phyloP scores from a whole-genome alignment of 1,139 yeast genomes.

The Magnusiomyces magnusii region DNA sequence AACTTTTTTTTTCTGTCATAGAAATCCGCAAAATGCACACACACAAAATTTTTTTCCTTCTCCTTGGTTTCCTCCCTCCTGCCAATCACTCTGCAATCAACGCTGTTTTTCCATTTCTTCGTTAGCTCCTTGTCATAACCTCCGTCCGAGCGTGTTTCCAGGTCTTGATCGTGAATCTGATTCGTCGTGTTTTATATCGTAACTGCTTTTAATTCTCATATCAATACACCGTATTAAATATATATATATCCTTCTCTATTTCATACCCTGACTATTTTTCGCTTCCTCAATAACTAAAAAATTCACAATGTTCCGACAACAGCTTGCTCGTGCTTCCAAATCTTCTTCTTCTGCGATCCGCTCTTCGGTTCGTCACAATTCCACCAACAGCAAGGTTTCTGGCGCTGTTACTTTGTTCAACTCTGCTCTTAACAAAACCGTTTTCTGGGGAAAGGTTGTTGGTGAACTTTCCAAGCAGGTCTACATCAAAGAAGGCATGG shows the following conservation, averaged over 20 bases:
- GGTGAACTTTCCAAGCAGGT: conserved; percentile 86
- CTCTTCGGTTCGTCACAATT: conserved; percentile 15
- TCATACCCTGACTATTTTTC: not conserved
- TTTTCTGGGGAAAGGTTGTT: conserved; percentile 85
- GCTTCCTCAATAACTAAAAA: not conserved
- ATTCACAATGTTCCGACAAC: conserved; percentile 14
- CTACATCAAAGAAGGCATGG: conserved; percentile 84
- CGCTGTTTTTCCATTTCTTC: too few species aligned
- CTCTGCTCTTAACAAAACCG: conserved; percentile 24
- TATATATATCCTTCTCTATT: not conserved
- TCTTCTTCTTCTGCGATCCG: conserved; percentile 10
- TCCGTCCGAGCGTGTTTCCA: too few species aligned
- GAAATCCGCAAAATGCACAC: too few species aligned
- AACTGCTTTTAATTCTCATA: too few species aligned
- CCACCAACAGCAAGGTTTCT: conserved; percentile 36
- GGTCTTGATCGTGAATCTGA: too few species aligned
- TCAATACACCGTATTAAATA: too few species aligned
- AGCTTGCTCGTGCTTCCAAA: conserved; percentile 11
- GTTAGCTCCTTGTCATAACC: too few species aligned
- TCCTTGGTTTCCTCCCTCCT: too few species aligned
- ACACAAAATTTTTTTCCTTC: too few species aligned
- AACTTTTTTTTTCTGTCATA: too few species aligned
- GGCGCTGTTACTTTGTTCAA: conserved; percentile 33
- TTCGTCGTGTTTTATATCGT: too few species aligned
- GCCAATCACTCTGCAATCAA: too few species aligned